Evolutionary conservation across 805 yeast genomes (phyloP).

Genomic region (Kodamaea fukazawae): DNA sequence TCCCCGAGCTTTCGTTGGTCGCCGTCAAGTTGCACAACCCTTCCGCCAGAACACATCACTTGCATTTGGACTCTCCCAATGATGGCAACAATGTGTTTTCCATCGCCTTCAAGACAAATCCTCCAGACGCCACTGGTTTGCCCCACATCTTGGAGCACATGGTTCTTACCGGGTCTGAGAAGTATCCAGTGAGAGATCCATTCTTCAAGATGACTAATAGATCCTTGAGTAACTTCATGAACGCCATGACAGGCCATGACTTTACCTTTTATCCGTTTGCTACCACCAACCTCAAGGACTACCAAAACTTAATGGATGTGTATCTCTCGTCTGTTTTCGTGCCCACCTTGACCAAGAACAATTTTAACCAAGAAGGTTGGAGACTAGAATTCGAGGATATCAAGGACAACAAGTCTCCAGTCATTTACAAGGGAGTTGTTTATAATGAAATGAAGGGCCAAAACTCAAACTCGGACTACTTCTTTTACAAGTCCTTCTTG

Average conservation of each 20-base stretch:
- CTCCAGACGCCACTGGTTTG: conserved; percentile 92
- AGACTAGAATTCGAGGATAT: conserved; percentile 73
- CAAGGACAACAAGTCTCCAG: conserved; percentile 55
- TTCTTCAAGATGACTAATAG: conserved; percentile 95
- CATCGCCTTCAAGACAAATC: conserved; percentile 87
- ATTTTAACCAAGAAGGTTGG: conserved; percentile 97
- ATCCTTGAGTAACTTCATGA: conserved; percentile 95
- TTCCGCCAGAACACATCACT: conserved; percentile 71
- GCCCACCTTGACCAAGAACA: conserved; percentile 74
- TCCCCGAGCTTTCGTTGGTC: conserved; percentile 78
- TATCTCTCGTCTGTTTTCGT: conserved; percentile 84
- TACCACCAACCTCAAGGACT: conserved; percentile 84
- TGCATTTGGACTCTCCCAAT: conserved; percentile 77
- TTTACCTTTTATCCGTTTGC: conserved; percentile 96
- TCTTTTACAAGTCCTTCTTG: conserved; percentile 79
- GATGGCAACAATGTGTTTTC: conserved; percentile 87
- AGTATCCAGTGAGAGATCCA: conserved; percentile 94
- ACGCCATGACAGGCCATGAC: conserved; percentile 98
- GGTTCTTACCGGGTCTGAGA: conserved; percentile 88
- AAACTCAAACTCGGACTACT: conserved; percentile 81
- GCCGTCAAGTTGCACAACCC: conserved; percentile 73
- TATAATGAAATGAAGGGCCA: conserved; percentile 99
- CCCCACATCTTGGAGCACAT: conserved; percentile 97
- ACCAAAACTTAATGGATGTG: conserved; percentile 76
- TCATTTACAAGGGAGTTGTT: conserved; percentile 90